Base-by-base conservation (phyloP, 2,329 filamentous ascomycete species). In the Plenodomus tracheiphilus region DNA sequence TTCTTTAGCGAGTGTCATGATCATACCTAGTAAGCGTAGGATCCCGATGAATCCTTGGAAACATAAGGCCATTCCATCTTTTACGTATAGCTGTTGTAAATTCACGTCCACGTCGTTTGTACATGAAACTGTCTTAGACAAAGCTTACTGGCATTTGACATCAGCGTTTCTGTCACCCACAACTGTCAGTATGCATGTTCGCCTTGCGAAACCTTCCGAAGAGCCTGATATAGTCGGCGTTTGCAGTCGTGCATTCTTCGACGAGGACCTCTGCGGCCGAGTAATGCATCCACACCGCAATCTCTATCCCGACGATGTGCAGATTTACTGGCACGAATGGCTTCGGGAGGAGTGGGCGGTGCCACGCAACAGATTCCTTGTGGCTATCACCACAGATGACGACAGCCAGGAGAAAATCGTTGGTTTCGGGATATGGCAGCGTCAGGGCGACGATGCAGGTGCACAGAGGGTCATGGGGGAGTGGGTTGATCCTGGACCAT, bases 201-300 rank as follows among this genome's bases (percentile, higher is more conserved):
- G 62, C 20, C 25, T 19, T 2, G 61, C 62, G 4, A 39, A 39
- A 8, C 41, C 45, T 2, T 41, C 47, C 6, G 64, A 66, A 21
- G 53, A 61, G 34, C 39, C 51, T 13, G 39, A 42, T 20, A 61
- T 70, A 9, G 57, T 39, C 8, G 13, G n/a, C 11, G 39, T 70
- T 30, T 61, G 53, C 28, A 35, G 51, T 4, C 49, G 53, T 2
- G 60, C 67, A 2, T 70, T 68, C 45, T 66, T 63, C 51, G 47
- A 69, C 19, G 67, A 70, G 42, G 58, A 63, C 22, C 56, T 66
- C 21, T 64, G 64, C 19, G 67, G 64, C 18, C 43, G 50, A 1
- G 47, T 62, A 4, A 59, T 70, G 7, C 67, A 70, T 43, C 67
- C 66, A 0, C 22, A 58, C 18, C 62, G 65, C 2, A 17, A 50